These are phyloP conservation scores for Tricholoma sp. DNA, from an alignment of 768 basidiomycete genomes.

Conservation along the genomic window DNA sequence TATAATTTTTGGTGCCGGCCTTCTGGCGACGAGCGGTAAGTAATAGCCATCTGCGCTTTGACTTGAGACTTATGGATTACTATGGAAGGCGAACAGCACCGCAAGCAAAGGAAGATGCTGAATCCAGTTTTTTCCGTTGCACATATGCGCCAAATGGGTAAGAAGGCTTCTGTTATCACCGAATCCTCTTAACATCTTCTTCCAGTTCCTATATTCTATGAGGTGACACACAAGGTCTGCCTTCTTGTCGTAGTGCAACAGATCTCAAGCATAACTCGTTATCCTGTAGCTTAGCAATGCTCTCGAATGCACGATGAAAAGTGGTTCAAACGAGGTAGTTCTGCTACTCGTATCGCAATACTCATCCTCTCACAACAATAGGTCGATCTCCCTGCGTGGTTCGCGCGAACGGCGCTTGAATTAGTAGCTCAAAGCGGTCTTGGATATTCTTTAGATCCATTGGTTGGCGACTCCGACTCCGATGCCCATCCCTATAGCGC, in stretches of 20 bases:
- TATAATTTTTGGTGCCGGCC: slow-evolving; percentile 1
- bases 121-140: slow-evolving; percentile 34
- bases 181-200: neutral
- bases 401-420: slow-evolving; percentile 24
- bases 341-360: neutral
- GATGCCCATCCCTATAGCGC: slow-evolving; percentile 22
- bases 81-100: slow-evolving; percentile 13
- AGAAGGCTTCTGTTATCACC: neutral
- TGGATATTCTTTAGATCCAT: slow-evolving; percentile 26
- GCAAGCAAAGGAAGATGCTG: slow-evolving; percentile 30
- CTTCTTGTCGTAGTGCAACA: neutral
- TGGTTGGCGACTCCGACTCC: slow-evolving; percentile 21
- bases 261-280: neutral
- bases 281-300: neutral
- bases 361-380: slow-evolving; percentile 1
- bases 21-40: slow-evolving; percentile 5
- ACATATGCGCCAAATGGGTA: slow-evolving; percentile 27
- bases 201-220: slow-evolving; percentile 16
- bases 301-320: neutral
- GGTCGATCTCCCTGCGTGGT: slow-evolving; percentile 25
- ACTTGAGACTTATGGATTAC: neutral
- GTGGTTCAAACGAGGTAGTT: slow-evolving; percentile 14
- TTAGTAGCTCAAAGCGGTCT: slow-evolving; percentile 27
- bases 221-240: slow-evolving; percentile 14
- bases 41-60: neutral